Evolutionary conservation across 2,329 filamentous ascomycete genomes (phyloP).

Genomic region (Paraphaeosphaeria sporulosa): DNA sequence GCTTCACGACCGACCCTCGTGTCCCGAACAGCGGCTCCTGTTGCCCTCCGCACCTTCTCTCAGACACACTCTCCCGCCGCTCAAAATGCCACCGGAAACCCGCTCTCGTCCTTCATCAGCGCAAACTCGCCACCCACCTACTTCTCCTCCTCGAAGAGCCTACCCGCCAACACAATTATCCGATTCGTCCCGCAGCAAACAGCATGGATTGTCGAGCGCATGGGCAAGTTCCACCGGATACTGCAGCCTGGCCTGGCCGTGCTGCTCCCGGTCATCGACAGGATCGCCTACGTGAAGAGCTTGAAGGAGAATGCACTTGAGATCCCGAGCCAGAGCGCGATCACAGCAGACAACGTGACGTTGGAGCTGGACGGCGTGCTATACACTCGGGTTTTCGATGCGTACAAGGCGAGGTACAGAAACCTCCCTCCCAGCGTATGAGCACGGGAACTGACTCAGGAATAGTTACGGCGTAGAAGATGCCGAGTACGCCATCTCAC

Average conservation of each 20-base stretch:
- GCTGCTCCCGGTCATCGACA: conserved; percentile 87
- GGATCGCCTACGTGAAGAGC: conserved; percentile 97
- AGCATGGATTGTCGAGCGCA: conserved; percentile 99
- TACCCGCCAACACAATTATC: conserved; percentile 93
- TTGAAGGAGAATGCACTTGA: conserved; percentile 96
- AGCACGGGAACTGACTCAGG: conserved; percentile 18
- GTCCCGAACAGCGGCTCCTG: conserved; percentile 20
- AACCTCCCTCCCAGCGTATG: conserved; percentile 27
- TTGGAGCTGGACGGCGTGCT: conserved; percentile 94
- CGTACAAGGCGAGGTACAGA: conserved; percentile 88
- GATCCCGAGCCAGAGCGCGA: conserved; percentile 96
- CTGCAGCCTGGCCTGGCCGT: conserved; percentile 90
- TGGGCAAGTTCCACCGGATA: conserved; percentile 97
- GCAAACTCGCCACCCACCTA: conserved; percentile 66
- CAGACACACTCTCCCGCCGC: conserved; percentile 40
- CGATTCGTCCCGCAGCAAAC: conserved; percentile 99
- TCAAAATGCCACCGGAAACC: conserved; percentile 25
- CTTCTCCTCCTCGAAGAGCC: conserved; percentile 67
- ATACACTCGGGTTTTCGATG: conserved; percentile 95
- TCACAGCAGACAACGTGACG: conserved; percentile 98
- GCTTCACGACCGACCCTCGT: conserved; percentile 27
- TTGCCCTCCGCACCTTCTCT: conserved; percentile 38
- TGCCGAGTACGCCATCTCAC: conserved; percentile 97
- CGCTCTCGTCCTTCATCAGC: conserved; percentile 37
- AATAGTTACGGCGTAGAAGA: conserved; percentile 95